Base-by-base conservation (phyloP, 768 basidiomycete species). In the Phylloporus sp. region DNA sequence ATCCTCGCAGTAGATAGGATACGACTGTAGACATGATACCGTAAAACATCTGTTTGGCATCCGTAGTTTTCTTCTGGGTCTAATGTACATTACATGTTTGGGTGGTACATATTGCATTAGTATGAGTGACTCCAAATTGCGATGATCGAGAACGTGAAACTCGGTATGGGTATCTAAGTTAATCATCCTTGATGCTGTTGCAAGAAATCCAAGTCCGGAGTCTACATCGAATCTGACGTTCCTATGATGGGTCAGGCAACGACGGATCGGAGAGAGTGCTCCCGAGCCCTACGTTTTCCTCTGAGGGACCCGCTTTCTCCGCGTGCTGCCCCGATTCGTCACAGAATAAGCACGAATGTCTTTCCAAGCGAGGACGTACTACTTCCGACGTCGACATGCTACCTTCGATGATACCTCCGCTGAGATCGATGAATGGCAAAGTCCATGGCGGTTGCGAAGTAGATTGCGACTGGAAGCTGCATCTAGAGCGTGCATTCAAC, bases 401-500 rank as follows among this genome's bases (percentile, higher is more conserved):
- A 20, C 32, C 31, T 18, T 39, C 52, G 26, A 28, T 24, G 2
- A 41, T 29, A 2, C 22, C 43, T 39, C 23, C 49, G 26, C 23
- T 42, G 6, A 52, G 20, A 29, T 59, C 27, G 28, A 59, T 32
- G 11, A 52, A 22, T 1, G 58, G 50, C 22, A 59, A 35, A 29
- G 49, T 55, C 47, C 46, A 55, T 18, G 39, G 44, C 16, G 35
- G 40, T 12, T 41, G 49, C 5, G 53, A 47, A n/a, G 35, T n/a
- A 23, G 50, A n/a, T 32, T 51, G 42, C 11, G 40, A 32, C 16
- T 27, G 47, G 15, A 48, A 50, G 15, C 38, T 16, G 23, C 47
- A 35, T 23, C 58, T 53, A 2, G 45, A 22, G 15, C 53, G 49
- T 36, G 58, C 41, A 47, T 59, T 59, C 18, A 59, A 47, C 58